phyloP scores from a whole-genome alignment of 2,329 filamentous ascomycete species.

The Salinomyces thailandicus region DNA sequence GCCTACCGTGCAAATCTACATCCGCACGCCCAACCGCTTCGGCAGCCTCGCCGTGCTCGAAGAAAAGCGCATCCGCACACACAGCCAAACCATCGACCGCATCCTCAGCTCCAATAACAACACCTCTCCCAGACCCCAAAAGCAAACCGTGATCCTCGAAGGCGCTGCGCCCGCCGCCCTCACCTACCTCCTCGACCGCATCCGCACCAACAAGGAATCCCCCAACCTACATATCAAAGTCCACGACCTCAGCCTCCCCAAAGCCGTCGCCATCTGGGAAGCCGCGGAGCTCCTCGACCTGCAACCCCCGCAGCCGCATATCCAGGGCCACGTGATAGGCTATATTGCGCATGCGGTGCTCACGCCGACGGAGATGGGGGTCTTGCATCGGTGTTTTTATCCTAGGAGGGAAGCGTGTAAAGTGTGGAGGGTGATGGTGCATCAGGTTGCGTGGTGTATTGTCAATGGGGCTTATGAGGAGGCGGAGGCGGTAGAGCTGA shows the following conservation, averaged over 20 bases:
- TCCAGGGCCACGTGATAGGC: slow-evolving; percentile 9
- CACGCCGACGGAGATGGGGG: slow-evolving; percentile 5
- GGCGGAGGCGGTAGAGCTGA: slow-evolving; percentile 2
- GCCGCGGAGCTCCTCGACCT: slow-evolving; percentile 7
- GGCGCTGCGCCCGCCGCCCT: slow-evolving; percentile 6
- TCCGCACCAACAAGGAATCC: slow-evolving; percentile 1
- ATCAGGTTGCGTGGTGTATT: slow-evolving; percentile 7
- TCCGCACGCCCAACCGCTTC: background rate
- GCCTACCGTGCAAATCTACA: slow-evolving; percentile 6
- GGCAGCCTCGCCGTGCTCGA: slow-evolving; percentile 3
- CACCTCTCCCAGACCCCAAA: background rate
- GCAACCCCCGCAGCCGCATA: slow-evolving; percentile 6
- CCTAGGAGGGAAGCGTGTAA: slow-evolving; percentile 2
- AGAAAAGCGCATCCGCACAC: slow-evolving; percentile 5
- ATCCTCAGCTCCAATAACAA: background rate
- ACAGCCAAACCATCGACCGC: slow-evolving; percentile 6
- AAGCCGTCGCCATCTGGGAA: slow-evolving; percentile 6
- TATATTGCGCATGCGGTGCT: slow-evolving; percentile 7
- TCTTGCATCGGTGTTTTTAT: slow-evolving; percentile 2
- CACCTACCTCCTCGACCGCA: slow-evolving; percentile 6
- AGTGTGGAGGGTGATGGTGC: slow-evolving; percentile 4
- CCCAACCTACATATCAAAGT: slow-evolving; percentile 7
- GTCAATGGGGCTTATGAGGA: slow-evolving; percentile 2
- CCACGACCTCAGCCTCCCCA: slow-evolving; percentile 2
- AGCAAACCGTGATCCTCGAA: slow-evolving; percentile 4